Evolutionary conservation across 2,329 filamentous ascomycete genomes (phyloP).

Genomic region (Trichophyton schoenleinii): DNA sequence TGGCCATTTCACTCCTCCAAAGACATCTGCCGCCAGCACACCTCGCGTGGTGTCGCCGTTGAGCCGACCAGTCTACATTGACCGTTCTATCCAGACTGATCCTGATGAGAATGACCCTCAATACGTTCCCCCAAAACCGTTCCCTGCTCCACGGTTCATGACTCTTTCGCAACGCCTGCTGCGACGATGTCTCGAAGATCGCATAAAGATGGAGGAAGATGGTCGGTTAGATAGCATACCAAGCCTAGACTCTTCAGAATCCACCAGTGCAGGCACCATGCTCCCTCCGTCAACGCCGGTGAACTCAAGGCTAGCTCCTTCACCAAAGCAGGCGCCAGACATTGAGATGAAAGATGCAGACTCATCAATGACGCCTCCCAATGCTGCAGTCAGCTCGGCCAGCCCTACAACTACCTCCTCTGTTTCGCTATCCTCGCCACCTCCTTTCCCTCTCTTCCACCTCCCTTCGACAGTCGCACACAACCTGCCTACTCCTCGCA

Average conservation of each 20-base stretch:
- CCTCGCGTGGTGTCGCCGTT: constrained; percentile 19
- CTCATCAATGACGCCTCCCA: constrained; percentile 17
- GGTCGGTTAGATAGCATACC: background rate
- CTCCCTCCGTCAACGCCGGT: constrained; percentile 10
- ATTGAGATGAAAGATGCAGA: constrained; percentile 29
- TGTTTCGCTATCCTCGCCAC: background rate
- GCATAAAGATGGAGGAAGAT: constrained; percentile 24
- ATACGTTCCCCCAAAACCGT: constrained; percentile 12
- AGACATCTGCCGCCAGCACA: constrained; percentile 21
- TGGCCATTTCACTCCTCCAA: constrained; percentile 20
- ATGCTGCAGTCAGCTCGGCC: background rate
- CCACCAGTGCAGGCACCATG: constrained; percentile 8
- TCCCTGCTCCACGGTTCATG: constrained; percentile 22
- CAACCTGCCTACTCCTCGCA: constrained; percentile 21
- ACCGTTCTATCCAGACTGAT: constrained; percentile 33
- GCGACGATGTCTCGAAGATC: constrained; percentile 31
- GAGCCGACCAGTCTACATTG: constrained; percentile 27
- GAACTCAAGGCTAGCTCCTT: constrained; percentile 9
- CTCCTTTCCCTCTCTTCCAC: background rate
- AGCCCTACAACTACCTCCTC: background rate
- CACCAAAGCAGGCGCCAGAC: constrained; percentile 6
- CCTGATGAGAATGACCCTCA: constrained; percentile 27
- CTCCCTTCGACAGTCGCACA: constrained; percentile 29
- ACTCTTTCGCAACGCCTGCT: constrained; percentile 30
- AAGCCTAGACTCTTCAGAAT: background rate